phyloP scores from a whole-genome alignment of 805 yeast species.

The Blastobotrys chiropterorum region DNA sequence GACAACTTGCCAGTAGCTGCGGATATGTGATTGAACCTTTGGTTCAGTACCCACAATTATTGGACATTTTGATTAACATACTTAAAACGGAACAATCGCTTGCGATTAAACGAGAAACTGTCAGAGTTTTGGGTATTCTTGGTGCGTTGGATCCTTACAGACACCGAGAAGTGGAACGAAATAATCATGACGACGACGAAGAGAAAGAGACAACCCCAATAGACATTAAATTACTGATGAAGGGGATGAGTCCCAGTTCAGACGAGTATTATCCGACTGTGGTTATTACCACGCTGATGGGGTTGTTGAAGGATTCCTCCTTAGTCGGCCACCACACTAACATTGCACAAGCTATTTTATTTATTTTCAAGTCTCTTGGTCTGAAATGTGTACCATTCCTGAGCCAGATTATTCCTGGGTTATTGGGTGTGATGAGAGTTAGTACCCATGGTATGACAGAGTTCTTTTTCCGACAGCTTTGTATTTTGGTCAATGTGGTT shows the following conservation, averaged over 20 bases:
- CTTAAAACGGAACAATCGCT: conserved; percentile 74
- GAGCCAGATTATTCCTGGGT: conserved; percentile 82
- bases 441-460: conserved; percentile 69
- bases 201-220: conserved; percentile 87
- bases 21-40: conserved; percentile 95
- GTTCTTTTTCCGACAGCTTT: conserved; percentile 82
- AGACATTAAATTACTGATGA: conserved; percentile 84
- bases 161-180: conserved; percentile 83
- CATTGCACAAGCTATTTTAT: conserved; percentile 90
- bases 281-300: conserved; percentile 78
- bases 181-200: conserved; percentile 38
- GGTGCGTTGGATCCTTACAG: conserved; percentile 98
- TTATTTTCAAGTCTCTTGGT: conserved; percentile 84
- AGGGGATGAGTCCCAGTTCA: conserved; percentile 82
- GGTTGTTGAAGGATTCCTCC: conserved; percentile 77
- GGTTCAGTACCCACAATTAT: conserved; percentile 81
- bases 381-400: conserved; percentile 84
- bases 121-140: conserved; percentile 79
- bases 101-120: conserved; percentile 77
- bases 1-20: conserved; percentile 82
- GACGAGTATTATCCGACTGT: conserved; percentile 96
- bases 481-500: conserved; percentile 72
- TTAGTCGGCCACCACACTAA: conserved; percentile 81
- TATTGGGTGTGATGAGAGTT: conserved; percentile 73
- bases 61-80: conserved; percentile 75